Percentiles rank a stretch among this genome's conserved stretches.
Evolutionary conservation across 2,329 filamentous ascomycete genomes (phyloP).

Genomic region (Penicillium sp.): DNA sequence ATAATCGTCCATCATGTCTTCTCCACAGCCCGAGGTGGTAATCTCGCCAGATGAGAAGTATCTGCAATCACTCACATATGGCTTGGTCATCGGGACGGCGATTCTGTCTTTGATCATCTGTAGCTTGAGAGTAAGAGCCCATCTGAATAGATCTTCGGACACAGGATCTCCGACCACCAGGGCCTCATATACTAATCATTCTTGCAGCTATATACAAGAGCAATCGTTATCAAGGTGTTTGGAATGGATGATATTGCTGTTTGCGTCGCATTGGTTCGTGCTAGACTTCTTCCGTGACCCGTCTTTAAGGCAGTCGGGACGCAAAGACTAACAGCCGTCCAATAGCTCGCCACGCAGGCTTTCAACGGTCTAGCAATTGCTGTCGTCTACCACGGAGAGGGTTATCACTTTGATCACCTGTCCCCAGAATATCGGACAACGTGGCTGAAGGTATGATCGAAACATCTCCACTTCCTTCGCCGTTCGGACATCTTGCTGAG

Average conservation of each 20-base stretch:
- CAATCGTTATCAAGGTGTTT: not conserved
- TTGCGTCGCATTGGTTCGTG: constrained; percentile 7
- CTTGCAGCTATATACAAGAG: constrained; percentile 1
- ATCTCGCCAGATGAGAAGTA: not conserved
- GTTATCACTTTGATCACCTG: not conserved
- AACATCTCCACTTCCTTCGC: not conserved
- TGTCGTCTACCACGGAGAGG: constrained; percentile 9
- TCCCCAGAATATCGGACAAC: constrained; percentile 1
- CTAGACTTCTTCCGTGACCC: not conserved
- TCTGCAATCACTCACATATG: constrained; percentile 7
- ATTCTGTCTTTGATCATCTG: constrained; percentile 7
- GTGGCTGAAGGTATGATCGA: constrained; percentile 6
- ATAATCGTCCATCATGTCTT: not conserved
- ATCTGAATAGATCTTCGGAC: not conserved
- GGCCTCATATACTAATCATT: not conserved
- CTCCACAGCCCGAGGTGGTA: not conserved
- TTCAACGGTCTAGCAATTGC: constrained; percentile 9
- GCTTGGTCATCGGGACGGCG: constrained; percentile 4
- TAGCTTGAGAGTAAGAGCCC: constrained; percentile 3
- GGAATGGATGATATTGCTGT: constrained; percentile 8
- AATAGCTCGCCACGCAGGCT: constrained; percentile 1
- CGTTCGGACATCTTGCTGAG: not conserved
- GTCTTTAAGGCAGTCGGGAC: not conserved
- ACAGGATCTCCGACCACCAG: too few species aligned
- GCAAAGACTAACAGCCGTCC: not conserved